Evolutionary conservation across 345 rosid species (phyloP).

Genomic region (Noccaea bulbosa): DNA sequence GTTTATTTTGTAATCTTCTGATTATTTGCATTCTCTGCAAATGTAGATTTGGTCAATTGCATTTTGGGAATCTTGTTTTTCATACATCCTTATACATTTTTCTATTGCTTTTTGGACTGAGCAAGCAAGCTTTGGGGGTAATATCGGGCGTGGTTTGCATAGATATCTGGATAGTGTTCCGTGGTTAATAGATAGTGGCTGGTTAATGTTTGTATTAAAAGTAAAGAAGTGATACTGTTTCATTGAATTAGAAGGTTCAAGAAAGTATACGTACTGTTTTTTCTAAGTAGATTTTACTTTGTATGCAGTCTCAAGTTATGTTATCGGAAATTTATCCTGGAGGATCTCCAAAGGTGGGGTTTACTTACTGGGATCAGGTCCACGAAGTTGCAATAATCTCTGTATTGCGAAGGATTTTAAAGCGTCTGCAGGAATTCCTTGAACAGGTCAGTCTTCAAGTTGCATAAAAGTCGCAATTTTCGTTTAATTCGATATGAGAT

Average conservation of each 20-base stretch:
- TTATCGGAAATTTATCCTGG: conserved; percentile 98
- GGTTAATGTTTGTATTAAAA: conserved; percentile 6
- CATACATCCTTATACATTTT: neutral
- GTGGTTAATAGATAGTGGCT: conserved; percentile 4
- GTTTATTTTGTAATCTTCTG: conserved; percentile 7
- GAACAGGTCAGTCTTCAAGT: conserved; percentile 63
- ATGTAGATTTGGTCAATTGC: conserved; percentile 12
- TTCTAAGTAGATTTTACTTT: conserved; percentile 27
- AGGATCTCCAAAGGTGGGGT: conserved; percentile 81
- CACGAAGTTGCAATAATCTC: conserved; percentile 79
- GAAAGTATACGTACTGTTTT: conserved; percentile 13
- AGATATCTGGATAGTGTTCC: neutral
- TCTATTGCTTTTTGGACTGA: conserved; percentile 16
- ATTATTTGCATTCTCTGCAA: conserved; percentile 13
- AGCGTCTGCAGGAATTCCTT: conserved; percentile 73
- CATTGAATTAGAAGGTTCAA: conserved; percentile 29
- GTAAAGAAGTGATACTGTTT: neutral
- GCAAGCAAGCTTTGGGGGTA: conserved; percentile 25
- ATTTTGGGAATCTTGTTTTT: conserved; percentile 21
- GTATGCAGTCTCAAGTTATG: conserved; percentile 83
- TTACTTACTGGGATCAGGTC: conserved; percentile 92
- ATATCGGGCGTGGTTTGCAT: conserved; percentile 3
- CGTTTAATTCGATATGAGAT: conserved; percentile 4
- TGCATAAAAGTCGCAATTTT: conserved; percentile 22
- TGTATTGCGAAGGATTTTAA: conserved; percentile 74